phyloP scores from a whole-genome alignment of 75 land plant genomes.

The Sequoia sempervirens region DNA sequence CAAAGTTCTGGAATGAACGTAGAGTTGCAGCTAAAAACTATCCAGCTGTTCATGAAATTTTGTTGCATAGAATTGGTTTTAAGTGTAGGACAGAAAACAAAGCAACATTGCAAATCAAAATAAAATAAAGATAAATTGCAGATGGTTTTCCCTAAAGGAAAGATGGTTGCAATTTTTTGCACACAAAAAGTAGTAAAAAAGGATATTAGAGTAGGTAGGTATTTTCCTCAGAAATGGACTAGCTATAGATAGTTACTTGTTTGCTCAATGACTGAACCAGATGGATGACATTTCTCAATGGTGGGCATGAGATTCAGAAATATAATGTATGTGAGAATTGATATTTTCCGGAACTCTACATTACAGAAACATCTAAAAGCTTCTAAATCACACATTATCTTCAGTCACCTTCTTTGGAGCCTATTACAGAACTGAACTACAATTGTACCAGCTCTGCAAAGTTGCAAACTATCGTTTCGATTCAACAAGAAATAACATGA shows the following conservation, averaged over 20 bases:
- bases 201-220: not conserved
- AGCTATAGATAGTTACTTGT: not conserved
- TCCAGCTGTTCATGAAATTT: not conserved
- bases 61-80: not conserved
- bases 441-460: not conserved
- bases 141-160: not conserved
- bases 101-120: not conserved
- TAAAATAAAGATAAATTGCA: not conserved
- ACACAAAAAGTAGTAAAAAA: not conserved
- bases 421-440: not conserved
- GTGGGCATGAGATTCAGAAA: too few relatives aligned
- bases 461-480: not conserved
- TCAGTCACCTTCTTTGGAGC: not conserved
- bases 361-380: not conserved
- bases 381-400: not conserved
- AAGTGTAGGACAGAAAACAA: not conserved
- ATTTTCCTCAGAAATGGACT: not conserved
- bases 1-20: not conserved
- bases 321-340: not conserved
- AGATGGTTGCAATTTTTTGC: too few relatives aligned
- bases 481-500: not conserved
- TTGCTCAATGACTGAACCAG: not conserved
- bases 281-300: too few relatives aligned
- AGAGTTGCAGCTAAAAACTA: not conserved
- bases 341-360: not conserved